Evolutionary conservation across 164 flowering plant species (phyloP).

Genomic region (Macadamia tetraphylla): DNA sequence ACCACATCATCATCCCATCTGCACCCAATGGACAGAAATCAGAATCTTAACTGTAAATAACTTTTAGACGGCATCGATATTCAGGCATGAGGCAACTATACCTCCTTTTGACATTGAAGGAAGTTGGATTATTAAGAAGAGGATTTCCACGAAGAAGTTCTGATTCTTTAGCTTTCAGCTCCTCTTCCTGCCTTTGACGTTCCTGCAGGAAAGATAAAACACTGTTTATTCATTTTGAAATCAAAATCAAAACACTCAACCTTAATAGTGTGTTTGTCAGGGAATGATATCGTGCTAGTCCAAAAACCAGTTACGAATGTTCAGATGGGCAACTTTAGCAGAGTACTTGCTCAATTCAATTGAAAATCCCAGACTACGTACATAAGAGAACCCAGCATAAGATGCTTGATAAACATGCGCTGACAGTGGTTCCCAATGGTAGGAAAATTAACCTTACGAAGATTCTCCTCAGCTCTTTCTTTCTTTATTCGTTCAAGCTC

Average conservation of each 20-base stretch:
- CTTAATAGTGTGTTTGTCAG: background rate
- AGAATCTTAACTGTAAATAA: background rate
- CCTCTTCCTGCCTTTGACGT: slow-evolving; percentile 63
- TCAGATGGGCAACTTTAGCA: no score
- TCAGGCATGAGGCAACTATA: slow-evolving; percentile 15
- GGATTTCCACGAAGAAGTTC: slow-evolving; percentile 88
- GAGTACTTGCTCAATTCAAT: background rate
- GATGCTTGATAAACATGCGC: background rate
- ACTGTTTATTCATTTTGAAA: background rate
- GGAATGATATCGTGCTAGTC: no score
- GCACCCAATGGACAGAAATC: slow-evolving; percentile 3
- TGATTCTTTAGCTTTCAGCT: slow-evolving; percentile 80
- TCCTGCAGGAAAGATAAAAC: slow-evolving; percentile 45
- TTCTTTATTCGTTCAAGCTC: slow-evolving; percentile 89
- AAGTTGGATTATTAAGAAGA: slow-evolving; percentile 52
- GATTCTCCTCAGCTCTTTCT: slow-evolving; percentile 88
- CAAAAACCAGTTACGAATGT: background rate
- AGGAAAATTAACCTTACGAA: slow-evolving; percentile 44
- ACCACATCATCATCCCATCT: slow-evolving; percentile 99
- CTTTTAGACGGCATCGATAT: background rate
- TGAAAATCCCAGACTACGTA: background rate
- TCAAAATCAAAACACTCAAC: background rate
- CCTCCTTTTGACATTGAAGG: slow-evolving; percentile 86
- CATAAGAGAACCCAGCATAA: background rate
- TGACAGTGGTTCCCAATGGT: background rate